phyloP scores from a whole-genome alignment of 148 eudicot genomes.

The Amaranthus palmeri region DNA sequence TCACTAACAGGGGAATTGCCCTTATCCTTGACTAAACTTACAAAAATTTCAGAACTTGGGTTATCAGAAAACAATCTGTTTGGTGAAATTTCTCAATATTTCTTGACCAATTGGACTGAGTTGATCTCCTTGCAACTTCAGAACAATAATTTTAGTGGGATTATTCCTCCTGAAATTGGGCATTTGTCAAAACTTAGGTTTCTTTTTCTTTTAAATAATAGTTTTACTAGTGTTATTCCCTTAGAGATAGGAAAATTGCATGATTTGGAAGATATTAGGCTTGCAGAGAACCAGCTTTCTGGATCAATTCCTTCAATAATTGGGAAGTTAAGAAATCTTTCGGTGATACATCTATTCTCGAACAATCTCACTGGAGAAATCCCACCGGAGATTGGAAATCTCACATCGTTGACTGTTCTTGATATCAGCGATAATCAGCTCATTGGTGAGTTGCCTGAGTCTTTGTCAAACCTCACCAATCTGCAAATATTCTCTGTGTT shows the following conservation, averaged over 20 bases:
- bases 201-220: conserved; percentile 31
- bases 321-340: conserved; percentile 41
- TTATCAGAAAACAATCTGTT: conserved; percentile 27
- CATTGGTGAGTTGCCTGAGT: conserved; percentile 56
- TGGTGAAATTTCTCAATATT: conserved; percentile 27
- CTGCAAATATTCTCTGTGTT: conserved; percentile 40
- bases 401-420: conserved; percentile 33
- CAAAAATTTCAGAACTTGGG: conserved; percentile 21
- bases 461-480: conserved; percentile 45
- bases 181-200: conserved; percentile 24
- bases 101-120: conserved; percentile 34
- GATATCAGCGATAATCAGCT: conserved; percentile 55
- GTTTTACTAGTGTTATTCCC: conserved; percentile 33
- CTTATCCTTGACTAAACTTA: conserved; percentile 25
- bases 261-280: conserved; percentile 8
- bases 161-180: conserved; percentile 30
- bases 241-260: conserved; percentile 31
- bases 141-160: conserved; percentile 29
- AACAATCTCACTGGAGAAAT: conserved; percentile 71
- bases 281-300: conserved; percentile 30
- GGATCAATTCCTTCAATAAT: conserved; percentile 32
- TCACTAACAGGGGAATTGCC: conserved; percentile 31
- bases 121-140: conserved; percentile 32
- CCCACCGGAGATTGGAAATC: conserved; percentile 66
- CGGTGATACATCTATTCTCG: conserved; percentile 38